A percentile compares a stretch with the other conserved stretches of the same genome.
phyloP scores from a whole-genome alignment of 176 grass and related monocot genomes.

The Saccharum spontaneum region DNA sequence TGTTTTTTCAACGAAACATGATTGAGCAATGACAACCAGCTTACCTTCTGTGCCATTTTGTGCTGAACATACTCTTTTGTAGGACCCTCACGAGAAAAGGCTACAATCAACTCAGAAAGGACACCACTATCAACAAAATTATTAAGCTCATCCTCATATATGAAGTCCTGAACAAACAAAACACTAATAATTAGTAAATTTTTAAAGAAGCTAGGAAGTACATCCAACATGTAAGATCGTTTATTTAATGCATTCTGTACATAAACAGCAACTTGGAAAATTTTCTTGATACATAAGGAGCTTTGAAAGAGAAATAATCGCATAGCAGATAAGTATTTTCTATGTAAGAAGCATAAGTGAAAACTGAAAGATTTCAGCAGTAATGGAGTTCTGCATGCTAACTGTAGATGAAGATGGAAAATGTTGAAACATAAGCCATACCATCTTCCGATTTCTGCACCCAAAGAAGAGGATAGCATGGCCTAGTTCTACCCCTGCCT shows the following conservation, averaged over 20 bases:
- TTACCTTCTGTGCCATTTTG: slow-evolving; percentile 89
- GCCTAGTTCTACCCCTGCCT: slow-evolving; percentile 60
- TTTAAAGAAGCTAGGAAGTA: not conserved
- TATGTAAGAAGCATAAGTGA: not conserved
- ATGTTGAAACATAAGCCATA: slow-evolving; percentile 38
- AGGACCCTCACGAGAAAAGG: slow-evolving; percentile 90
- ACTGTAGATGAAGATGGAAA: slow-evolving; percentile 5
- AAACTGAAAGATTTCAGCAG: not conserved
- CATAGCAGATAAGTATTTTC: not conserved
- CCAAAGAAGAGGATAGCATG: slow-evolving; percentile 85
- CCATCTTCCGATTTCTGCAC: slow-evolving; percentile 92
- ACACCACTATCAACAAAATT: slow-evolving; percentile 66
- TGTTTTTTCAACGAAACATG: not conserved
- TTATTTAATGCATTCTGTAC: not conserved
- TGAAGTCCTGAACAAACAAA: slow-evolving; percentile 74
- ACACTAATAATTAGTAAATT: not conserved
- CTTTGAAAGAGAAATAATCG: not conserved
- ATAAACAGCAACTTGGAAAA: slow-evolving; percentile 10
- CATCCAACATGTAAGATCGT: not conserved
- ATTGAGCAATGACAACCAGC: not conserved
- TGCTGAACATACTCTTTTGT: slow-evolving; percentile 95
- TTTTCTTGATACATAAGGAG: not conserved
- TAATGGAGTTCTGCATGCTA: not conserved
- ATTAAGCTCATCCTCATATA: slow-evolving; percentile 80
- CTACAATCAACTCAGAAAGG: slow-evolving; percentile 73